A percentile compares a stretch with the other conserved stretches of the same genome.
These are phyloP conservation scores for Candida parachauliodes DNA, from an alignment of 805 yeast species.

Conservation along the genomic window DNA sequence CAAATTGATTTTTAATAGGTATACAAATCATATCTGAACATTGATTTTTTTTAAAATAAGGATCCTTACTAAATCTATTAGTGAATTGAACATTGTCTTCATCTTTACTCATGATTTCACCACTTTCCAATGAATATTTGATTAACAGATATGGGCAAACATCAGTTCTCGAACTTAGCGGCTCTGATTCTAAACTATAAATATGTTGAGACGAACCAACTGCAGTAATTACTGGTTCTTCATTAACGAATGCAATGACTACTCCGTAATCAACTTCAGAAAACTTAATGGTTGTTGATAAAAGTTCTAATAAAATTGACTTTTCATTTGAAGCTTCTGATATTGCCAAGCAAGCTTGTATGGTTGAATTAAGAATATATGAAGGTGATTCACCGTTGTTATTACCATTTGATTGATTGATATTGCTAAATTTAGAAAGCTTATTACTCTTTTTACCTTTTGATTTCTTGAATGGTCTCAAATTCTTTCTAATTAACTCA, in stretches of 20 bases:
- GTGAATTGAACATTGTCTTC: constrained; percentile 33
- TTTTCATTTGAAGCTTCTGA: constrained; percentile 41
- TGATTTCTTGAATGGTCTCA: neutral
- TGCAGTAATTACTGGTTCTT: constrained; percentile 24
- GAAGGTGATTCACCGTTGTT: constrained; percentile 4
- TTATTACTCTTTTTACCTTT: neutral
- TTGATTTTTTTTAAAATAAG: constrained; percentile 33
- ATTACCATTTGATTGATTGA: neutral
- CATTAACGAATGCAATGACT: constrained; percentile 19
- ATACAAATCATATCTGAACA: constrained; percentile 39
- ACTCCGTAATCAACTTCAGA: constrained; percentile 34
- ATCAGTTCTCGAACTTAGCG: constrained; percentile 37
- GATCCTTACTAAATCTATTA: constrained; percentile 32
- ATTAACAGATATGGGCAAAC: constrained; percentile 41
- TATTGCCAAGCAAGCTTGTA: constrained; percentile 46
- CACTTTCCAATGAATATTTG: constrained; percentile 34
- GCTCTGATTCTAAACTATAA: constrained; percentile 25
- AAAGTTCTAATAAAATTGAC: constrained; percentile 33
- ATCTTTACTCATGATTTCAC: constrained; percentile 32
- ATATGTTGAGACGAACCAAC: constrained; percentile 25
- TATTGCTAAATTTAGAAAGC: neutral
- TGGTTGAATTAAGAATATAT: constrained; percentile 26
- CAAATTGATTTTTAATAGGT: constrained; percentile 41
- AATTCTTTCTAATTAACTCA: neutral
- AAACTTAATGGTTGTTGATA: constrained; percentile 36